phyloP scores from a whole-genome alignment of 352 stramenopile genomes.

The Elongisporangium anandrum region DNA sequence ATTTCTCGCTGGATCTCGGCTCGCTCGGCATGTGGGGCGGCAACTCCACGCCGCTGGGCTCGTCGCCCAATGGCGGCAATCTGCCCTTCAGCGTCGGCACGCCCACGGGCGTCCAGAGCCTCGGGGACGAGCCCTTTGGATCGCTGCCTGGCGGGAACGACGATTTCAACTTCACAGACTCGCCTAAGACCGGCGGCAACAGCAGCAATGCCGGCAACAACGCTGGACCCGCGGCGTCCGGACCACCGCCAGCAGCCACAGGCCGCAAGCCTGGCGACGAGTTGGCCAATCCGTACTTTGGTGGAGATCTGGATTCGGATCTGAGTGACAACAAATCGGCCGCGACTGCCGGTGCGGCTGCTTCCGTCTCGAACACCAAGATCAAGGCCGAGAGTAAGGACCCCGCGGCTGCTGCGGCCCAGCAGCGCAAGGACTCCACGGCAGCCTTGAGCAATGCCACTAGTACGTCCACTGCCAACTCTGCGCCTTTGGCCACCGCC shows the following conservation, averaged over 20 bases:
- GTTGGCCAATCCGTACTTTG: conserved; percentile 61
- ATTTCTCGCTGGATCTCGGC: conserved; percentile 65
- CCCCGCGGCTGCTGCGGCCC: conserved; percentile 13
- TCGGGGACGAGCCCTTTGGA: conserved; percentile 73
- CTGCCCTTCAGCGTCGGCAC: conserved; percentile 84
- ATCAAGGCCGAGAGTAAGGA: conserved; percentile 30
- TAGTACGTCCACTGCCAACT: conserved; percentile 11
- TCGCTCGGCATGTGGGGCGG: conserved; percentile 68
- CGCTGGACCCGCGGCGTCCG: conserved; percentile 1
- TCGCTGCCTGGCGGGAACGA: conserved; percentile 39
- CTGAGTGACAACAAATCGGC: conserved; percentile 3
- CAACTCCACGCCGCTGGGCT: conserved; percentile 56
- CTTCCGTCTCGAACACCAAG: conserved; percentile 11
- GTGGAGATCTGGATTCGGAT: conserved; percentile 38
- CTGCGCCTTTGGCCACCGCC: neutral
- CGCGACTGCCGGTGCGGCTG: conserved; percentile 1
- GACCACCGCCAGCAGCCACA: neutral
- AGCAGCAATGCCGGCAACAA: conserved; percentile 5
- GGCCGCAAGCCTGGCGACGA: conserved; percentile 23
- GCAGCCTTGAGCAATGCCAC: conserved; percentile 6
- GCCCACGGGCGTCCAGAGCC: conserved; percentile 76
- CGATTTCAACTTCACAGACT: conserved; percentile 81
- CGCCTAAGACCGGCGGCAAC: conserved; percentile 46
- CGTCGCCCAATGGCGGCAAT: conserved; percentile 46
- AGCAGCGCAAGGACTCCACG: conserved; percentile 14